Base-by-base conservation (phyloP, 192 early-diverging fungal genomes). In the Glomus cerebriforme region DNA sequence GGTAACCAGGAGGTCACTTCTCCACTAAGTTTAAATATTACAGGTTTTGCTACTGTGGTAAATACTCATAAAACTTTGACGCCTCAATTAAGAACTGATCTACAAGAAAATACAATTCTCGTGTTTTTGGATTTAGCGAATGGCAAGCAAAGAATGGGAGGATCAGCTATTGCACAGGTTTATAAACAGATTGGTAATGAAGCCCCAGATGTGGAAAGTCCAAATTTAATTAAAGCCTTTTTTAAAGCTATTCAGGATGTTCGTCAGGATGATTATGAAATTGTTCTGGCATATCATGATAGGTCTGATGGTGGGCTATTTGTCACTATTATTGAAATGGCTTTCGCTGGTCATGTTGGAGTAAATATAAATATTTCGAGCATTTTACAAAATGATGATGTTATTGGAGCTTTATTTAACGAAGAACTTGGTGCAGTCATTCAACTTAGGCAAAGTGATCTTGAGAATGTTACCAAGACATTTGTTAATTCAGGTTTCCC, bases 371-470 rank as follows among this genome's bases (percentile, higher is more conserved):
- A 98, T 70, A 75, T 89, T 59, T 90, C 91, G 7, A 31, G 80
- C 12, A 77, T 92, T 19, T 76, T 82, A 13, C 35, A 82, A 68
- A 77, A 86, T 39, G 81, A 59, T n/a, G 88, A 90, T 79, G 78
- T 80, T 39, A 75, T 91, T 29, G 83, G 84, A 29, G 84, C 89
- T n/a, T 82, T 99, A 68, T 99, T 98, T 85, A 96, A 94, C 82
- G 98, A 99, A 82, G 98, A 99, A 83, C 89, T 99, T 19, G 98
- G 98, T 82, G 96, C 91, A n/a, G 97, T 98, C 15, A 85, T 99
- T 54, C 97, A 99, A 83, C 91, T 98, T 13, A 86, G 89, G 37
- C 82, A 86, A 43, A 59, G 79, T 1, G 85, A 93, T 64, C 81
- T 94, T 7, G 88, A 88, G 15, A 49, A 77, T 43, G 73, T 96